Evolutionary conservation across 805 yeast species (phyloP), one percentile per base, ranked within the genome.

Genomic region (Lipomyces chichibuensis): DNA sequence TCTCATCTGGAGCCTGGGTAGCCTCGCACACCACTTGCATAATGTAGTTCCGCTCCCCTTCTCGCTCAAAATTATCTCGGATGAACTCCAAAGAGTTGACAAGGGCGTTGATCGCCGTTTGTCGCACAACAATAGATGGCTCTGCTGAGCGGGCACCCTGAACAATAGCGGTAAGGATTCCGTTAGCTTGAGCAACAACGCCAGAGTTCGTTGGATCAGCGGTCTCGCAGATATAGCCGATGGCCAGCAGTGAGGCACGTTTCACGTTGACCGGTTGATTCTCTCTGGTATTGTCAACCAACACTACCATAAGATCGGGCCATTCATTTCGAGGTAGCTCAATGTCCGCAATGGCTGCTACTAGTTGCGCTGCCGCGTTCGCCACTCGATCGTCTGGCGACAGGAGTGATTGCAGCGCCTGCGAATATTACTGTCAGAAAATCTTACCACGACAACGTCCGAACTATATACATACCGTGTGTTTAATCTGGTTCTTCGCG

Each of bases 11-110:
- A 27, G 96, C 90, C 78, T 94, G 97, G n/a, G 99, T 93, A 20
- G 98, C 97, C 80, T 95, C 98, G 80, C 99, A 95, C 17, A 95
- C 98, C 55, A 95, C 98, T 82, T 92, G 97, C 99, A 95, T 95
- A 78, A 95, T 90, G 79, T 90, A 92, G 78, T 95, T 93, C 76
- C 99, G 87, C 82, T 95, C 99, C 68, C 95, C 96, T 76, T 94
- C 98, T 67, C 90, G 85, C 73, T 88, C 92, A 82, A 95, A 95
- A 80, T 95, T 95, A 75, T 83, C 84, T 69, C 89, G 87, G 79
- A 95, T 92, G 78, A 94, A 95, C 72, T 89, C 96, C 73, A 95
- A 84, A 37, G 98, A 92, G 80, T 90, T 90, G 56, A 90, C 96
- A 69, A 95, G 84, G 1, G 99, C 97, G 76, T 90, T 90, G 72